Evolutionary conservation across 2,329 filamentous ascomycete species (phyloP), one percentile per base, ranked within the genome.

Genomic region (Ophiocordyceps polyrhachis-furcata): DNA sequence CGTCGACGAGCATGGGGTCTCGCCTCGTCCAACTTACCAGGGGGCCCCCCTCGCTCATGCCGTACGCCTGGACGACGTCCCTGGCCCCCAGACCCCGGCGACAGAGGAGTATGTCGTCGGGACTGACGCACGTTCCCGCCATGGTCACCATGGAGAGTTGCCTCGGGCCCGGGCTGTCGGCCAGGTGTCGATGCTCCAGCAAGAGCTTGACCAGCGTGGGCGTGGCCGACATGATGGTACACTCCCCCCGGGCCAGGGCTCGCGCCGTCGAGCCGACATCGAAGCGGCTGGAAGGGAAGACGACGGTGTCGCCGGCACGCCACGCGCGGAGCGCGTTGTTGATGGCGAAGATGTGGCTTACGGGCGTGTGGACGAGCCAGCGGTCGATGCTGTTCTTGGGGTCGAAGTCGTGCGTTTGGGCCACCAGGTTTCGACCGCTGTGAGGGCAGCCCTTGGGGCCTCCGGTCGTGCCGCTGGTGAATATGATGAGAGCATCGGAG

Each of bases 381-480:
- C 58, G 49, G 23, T 61, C 54, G 17, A 57, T 46, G 44, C 58
- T 56, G 35, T 53, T 49, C 32, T 62, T 58, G 35, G 60, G 54
- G 38, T 64, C 61, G 45, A 63, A 61, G 43, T 60, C 55, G 47
- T 57, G 54, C 14, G 56, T 57, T 46, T 62, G 57, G 1, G 63
- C 61, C 8, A 62, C 54, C n/a, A 65, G 45, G 46, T 65, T 68
- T 28, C 54, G 49, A 49, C 60, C 58, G 6, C 62, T 65, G 47
- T 68, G 60, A 14, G 58, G 56, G 46, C 66, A 69, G 42, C 61
- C 66, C 50, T 71, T 71, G 5, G 68, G 65, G 0, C 60, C 52
- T 6, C 64, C 65, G 0, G 66, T 69, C n/a, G 67, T 71, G 19
- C 68, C 68, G 49, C 66, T 69, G 19, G 67, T 70, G 52, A 70